A percentile compares a stretch with the other conserved stretches of the same genome.
These are phyloP conservation scores for Ichthyophonus hoferi DNA, from an alignment of 208 protist genomes.

Conservation along the genomic window DNA sequence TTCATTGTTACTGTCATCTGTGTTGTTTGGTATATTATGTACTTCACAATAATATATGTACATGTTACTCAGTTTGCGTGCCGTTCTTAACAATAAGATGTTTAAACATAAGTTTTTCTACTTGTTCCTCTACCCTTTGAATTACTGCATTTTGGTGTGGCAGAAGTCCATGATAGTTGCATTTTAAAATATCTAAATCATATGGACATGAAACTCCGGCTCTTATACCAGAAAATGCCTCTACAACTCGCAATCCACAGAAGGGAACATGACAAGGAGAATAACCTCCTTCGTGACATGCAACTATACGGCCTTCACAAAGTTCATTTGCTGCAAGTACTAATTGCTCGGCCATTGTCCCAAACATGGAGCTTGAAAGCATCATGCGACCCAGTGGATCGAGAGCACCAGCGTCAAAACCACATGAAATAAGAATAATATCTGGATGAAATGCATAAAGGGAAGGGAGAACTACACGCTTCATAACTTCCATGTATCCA, in stretches of 20 bases:
- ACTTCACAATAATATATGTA: too few species aligned
- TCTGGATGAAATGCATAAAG: constrained; percentile 24
- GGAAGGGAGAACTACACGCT: constrained; percentile 19
- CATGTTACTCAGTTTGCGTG: too few species aligned
- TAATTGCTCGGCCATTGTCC: neutral
- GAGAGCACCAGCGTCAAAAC: constrained; percentile 30
- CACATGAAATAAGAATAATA: constrained; percentile 39
- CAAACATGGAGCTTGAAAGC: neutral
- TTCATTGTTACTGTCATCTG: too few species aligned
- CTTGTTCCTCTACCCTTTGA: neutral
- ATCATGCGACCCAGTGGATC: constrained; percentile 12
- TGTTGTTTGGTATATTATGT: too few species aligned
- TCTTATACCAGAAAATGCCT: neutral
- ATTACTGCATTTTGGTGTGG: neutral
- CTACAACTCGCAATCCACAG: neutral
- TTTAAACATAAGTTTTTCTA: neutral
- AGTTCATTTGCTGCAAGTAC: neutral
- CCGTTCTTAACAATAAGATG: too few species aligned
- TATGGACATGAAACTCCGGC: neutral
- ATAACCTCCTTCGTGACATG: constrained; percentile 1
- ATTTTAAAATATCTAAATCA: neutral
- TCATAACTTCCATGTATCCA: constrained; percentile 21
- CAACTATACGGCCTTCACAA: neutral
- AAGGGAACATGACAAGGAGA: neutral
- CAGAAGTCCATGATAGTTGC: neutral